Evolutionary conservation across 768 basidiomycete species (phyloP).

Genomic region (Exidia glandulosa): DNA sequence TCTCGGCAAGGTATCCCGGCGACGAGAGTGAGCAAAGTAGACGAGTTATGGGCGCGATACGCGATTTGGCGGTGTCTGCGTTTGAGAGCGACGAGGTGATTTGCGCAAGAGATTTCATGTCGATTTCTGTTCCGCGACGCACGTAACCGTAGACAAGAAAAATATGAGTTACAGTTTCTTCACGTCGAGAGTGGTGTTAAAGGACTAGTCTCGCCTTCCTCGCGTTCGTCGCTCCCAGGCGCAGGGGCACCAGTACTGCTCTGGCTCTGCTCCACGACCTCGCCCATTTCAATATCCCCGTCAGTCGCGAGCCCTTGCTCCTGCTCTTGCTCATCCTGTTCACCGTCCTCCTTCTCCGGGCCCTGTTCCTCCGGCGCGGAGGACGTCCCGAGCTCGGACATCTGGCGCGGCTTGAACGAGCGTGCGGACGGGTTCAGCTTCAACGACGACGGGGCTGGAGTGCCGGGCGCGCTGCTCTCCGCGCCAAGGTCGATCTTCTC

Average conservation of each 20-base stretch:
- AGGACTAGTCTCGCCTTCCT: constrained; percentile 72
- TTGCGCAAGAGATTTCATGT: constrained; percentile 72
- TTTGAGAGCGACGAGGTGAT: constrained; percentile 42
- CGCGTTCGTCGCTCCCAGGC: constrained; percentile 50
- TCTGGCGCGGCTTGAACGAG: constrained; percentile 19
- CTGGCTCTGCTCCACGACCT: constrained; percentile 60
- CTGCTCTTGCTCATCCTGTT: too few species aligned
- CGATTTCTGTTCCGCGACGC: constrained; percentile 20
- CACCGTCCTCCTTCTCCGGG: not conserved
- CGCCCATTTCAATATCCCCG: constrained; percentile 82
- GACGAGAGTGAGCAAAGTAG: constrained; percentile 42
- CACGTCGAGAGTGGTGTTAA: not conserved
- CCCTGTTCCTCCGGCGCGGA: not conserved
- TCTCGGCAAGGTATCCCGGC: constrained; percentile 50
- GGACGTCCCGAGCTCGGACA: constrained; percentile 9
- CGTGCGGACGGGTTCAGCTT: constrained; percentile 22
- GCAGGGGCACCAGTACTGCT: constrained; percentile 36
- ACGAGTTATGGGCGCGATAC: constrained; percentile 53
- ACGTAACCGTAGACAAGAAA: too few species aligned
- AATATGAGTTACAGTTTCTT: too few species aligned
- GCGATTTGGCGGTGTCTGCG: constrained; percentile 39
- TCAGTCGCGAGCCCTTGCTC: constrained; percentile 9
- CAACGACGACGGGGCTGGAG: constrained; percentile 4
- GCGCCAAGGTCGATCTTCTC: not conserved
- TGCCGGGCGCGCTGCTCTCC: not conserved